Base-by-base conservation (phyloP, 805 yeast genomes). In the Wickerhamiella qilinensis region DNA sequence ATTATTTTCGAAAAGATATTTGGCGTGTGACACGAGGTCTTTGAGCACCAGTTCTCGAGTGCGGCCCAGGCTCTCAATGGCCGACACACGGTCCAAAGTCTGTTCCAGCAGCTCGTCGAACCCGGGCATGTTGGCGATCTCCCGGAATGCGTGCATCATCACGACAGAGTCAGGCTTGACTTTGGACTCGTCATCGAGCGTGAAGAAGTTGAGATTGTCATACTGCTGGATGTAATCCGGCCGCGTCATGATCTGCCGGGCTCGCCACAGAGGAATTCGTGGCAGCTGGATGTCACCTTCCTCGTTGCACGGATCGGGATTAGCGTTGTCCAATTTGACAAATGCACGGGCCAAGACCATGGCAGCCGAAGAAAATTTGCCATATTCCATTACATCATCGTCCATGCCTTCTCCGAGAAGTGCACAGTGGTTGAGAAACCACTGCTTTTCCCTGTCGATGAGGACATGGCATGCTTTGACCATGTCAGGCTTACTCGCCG, bases 61-160 rank as follows among this genome's bases (percentile, higher is more conserved):
- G 54, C 93, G 68, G 7, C 77, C 78, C 39, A 82, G 60, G 1
- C 83, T 69, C 57, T 82, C 93, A 36, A 82, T 82, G 20, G 75
- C 88, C 3, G 71, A 67, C 2, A 82, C 80, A 36, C 93, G 60
- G 38, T 75, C 72, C 8, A 71, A 57, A 0, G 88, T 76, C 37
- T 77, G 80, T 15, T 69, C 67, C 21, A 82, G 57, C 18, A 81
- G 58, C 41, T 74, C 68, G 33, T 77, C 75, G 46, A 82, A 82
- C 7, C 77, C 80, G 1, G 82, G 79, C 56, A 72, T 75, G 2
- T 71, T 60, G 2, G 77, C 76, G 37, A 82, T 77, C 52, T 82
- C 93, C 42, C 79, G 72, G 53, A 82, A 82, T 4, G 88, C 93
- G 47, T 86, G 68, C 93, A 82, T 79, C 93, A 82, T 81, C 1